phyloP scores from a whole-genome alignment of 176 grass and related monocot species.

The Eragrostis curvula region DNA sequence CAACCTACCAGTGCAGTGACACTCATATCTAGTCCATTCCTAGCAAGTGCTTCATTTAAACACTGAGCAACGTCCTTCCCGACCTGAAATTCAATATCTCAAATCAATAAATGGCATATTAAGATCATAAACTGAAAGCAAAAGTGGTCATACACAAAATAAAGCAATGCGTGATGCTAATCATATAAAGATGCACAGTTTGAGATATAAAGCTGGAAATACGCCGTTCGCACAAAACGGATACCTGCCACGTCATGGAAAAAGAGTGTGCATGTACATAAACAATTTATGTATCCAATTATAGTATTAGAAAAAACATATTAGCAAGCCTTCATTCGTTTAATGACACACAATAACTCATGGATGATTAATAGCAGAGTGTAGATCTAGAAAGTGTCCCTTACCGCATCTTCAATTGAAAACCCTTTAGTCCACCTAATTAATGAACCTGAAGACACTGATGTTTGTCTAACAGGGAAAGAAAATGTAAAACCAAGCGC shows the following conservation, averaged over 20 bases:
- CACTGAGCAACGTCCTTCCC: conserved; percentile 78
- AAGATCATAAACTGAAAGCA: neutral
- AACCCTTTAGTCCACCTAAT: conserved; percentile 96
- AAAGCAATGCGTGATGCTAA: conserved; percentile 3
- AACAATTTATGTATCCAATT: neutral
- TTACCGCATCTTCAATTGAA: conserved; percentile 81
- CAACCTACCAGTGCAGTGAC: conserved; percentile 80
- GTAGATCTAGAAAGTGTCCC: neutral
- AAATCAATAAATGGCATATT: conserved; percentile 5
- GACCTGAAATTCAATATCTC: conserved; percentile 49
- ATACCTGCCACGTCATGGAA: neutral
- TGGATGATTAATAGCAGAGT: neutral
- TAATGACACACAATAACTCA: neutral
- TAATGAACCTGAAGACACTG: conserved; percentile 85
- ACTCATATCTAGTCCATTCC: conserved; percentile 65
- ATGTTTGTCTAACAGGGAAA: conserved; percentile 90
- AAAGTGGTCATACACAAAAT: conserved; percentile 15
- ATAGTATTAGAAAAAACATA: neutral
- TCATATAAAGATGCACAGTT: neutral
- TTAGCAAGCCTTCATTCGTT: neutral
- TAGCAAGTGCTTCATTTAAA: conserved; percentile 81
- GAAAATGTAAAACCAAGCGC: conserved; percentile 96
- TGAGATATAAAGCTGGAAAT: neutral
- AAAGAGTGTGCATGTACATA: neutral
- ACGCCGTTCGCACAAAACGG: neutral